phyloP scores from a whole-genome alignment of 805 yeast genomes.

The Tetrapisispora fleetii region DNA sequence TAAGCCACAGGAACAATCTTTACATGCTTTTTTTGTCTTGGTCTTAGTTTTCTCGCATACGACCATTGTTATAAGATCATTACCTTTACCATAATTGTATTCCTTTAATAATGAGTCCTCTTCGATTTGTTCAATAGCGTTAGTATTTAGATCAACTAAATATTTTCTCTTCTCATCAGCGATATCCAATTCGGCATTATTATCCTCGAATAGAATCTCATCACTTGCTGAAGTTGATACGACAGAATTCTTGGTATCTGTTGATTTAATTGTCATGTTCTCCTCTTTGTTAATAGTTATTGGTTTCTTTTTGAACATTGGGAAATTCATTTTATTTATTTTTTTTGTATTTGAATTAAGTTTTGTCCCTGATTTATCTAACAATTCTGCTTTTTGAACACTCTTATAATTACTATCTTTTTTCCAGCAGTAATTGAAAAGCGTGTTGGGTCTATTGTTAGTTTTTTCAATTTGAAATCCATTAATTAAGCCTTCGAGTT shows the following conservation, averaged over 20 bases:
- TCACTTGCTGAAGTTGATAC: not conserved
- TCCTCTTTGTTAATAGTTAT: not conserved
- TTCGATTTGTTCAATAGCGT: conserved; percentile 40
- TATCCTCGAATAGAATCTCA: not conserved
- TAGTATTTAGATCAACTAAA: conserved; percentile 34
- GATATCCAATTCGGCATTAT: conserved; percentile 21
- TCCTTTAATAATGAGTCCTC: conserved; percentile 43
- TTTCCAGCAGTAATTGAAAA: conserved; percentile 39
- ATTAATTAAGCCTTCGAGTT: conserved; percentile 51
- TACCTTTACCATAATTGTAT: conserved; percentile 18
- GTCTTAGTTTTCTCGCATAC: conserved; percentile 24
- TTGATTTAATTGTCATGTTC: not conserved
- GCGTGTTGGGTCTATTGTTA: not conserved
- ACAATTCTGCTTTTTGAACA: not conserved
- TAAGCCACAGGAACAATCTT: conserved; percentile 95
- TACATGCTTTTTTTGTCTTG: conserved; percentile 72
- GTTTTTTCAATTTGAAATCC: conserved; percentile 41
- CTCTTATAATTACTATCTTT: conserved; percentile 32
- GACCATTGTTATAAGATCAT: conserved; percentile 16
- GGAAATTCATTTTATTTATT: not conserved
- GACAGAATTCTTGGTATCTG: not conserved
- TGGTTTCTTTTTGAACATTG: not conserved
- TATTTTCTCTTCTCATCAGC: conserved; percentile 41
- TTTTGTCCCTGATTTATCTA: not conserved
- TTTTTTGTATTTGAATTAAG: not conserved